Evolutionary conservation across 805 yeast species (phyloP), one percentile per base, ranked within the genome.

Genomic region (Candida oleophila): DNA sequence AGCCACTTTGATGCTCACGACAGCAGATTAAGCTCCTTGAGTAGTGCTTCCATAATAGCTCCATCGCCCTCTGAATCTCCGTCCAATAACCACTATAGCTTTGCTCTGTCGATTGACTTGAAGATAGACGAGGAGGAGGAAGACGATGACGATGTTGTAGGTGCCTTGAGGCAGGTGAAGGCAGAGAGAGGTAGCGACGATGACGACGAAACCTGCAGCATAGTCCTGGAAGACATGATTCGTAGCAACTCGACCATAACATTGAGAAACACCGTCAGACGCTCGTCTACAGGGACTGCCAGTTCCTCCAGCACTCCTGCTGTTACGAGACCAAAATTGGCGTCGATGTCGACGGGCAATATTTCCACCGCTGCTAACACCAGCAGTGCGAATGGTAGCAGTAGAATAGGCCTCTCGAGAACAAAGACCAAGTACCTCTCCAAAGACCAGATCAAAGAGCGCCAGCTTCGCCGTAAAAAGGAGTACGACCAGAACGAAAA

Each of bases 401-500:
- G 40, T 38, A 33, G 54, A 3, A 45, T 57, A 8, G 39, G 39
- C 12, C 55, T 71, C 21, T 40, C 60, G 2, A 55, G 76, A 45
- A 50, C 71, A 7, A 71, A 71, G 48, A 59, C 73, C 1, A 62
- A 63, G 34, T 71, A 54, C 53, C 47, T 65, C 41, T 63, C 61
- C 46, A 59, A 68, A 3, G 56, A 62, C 42, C 74, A 71, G 50
- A 59, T 65, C n/a, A 73, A 69, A 50, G 70, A 64, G 42, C 55
- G 77, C 40, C 60, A 66, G 51, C 61, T 60, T 45, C 53, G 64
- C 19, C 59, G 74, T 11, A 71, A 71, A 52, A 65, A 72, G 51
- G 55, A 56, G 30, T 72, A 70, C 48, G 77, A 72, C 43, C 76
- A 71, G 16, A 61, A 68, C 51, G 71, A 69, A 41, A 62, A 64